These are phyloP conservation scores for Lithocarpus polystachyus DNA, from an alignment of 306 rosid species.

Conservation along the genomic window DNA sequence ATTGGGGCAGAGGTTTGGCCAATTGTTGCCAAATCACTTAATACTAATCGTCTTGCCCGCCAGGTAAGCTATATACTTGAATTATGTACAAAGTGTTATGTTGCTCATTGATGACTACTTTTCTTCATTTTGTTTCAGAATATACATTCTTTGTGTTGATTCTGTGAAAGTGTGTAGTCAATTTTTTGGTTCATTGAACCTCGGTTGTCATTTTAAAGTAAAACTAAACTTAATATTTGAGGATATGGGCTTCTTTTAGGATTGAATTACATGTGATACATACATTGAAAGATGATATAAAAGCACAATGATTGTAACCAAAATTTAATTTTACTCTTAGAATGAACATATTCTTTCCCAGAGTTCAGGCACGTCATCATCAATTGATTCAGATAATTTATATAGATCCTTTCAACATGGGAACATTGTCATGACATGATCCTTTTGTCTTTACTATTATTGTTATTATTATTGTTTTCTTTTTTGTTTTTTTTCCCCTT, in stretches of 20 bases:
- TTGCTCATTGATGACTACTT: constrained; percentile 3
- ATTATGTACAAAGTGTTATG: neutral
- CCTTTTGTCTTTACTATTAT: neutral
- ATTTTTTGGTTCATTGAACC: neutral
- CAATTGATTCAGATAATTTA: neutral
- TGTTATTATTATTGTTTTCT: too few relatives aligned
- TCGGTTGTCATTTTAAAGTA: neutral
- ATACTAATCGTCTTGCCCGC: constrained; percentile 73
- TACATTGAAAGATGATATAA: neutral
- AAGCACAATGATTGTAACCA: neutral
- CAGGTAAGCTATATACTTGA: constrained; percentile 50
- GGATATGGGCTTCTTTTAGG: constrained; percentile 11
- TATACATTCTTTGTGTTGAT: neutral
- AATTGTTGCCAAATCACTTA: constrained; percentile 64
- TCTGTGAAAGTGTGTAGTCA: neutral
- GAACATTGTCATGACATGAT: neutral
- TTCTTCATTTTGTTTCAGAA: constrained; percentile 9
- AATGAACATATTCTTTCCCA: neutral
- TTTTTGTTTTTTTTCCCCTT: too few relatives aligned
- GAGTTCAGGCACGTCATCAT: neutral
- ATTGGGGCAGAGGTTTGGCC: constrained; percentile 75
- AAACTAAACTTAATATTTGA: neutral
- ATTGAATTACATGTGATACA: neutral
- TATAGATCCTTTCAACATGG: neutral
- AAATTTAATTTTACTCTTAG: neutral